Evolutionary conservation across 2,329 filamentous ascomycete species (phyloP).

Genomic region (Aureobasidium sp.): DNA sequence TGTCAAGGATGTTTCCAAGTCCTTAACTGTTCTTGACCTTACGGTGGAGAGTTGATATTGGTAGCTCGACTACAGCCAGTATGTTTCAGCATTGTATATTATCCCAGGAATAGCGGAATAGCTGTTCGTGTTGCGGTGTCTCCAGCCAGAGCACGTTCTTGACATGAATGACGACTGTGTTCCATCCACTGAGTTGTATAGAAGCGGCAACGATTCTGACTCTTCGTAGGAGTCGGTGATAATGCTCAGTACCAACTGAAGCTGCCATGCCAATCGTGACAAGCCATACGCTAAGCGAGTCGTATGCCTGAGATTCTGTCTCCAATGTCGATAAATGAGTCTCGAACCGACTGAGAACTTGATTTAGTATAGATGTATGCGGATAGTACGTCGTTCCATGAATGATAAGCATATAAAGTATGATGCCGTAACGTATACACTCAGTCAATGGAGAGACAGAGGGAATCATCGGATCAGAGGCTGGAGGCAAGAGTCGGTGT

Average conservation of each 20-base stretch:
- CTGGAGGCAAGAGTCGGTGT: not conserved
- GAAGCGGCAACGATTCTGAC: not conserved
- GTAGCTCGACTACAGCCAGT: not conserved
- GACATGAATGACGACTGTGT: not conserved
- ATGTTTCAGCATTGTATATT: not conserved
- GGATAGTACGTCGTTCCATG: constrained; percentile 15
- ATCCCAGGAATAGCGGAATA: not conserved
- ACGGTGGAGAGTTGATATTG: not conserved
- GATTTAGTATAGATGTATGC: not conserved
- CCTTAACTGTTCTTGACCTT: not conserved
- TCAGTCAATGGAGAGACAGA: not conserved
- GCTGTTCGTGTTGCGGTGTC: not conserved
- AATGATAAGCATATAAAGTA: constrained; percentile 7
- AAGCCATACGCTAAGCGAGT: not conserved
- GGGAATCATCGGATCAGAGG: not conserved
- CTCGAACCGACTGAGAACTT: not conserved
- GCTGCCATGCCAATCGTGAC: not conserved
- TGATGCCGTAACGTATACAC: constrained; percentile 1
- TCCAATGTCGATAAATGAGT: not conserved
- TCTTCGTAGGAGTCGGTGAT: not conserved
- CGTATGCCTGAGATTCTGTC: not conserved
- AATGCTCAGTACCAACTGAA: not conserved
- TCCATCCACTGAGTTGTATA: not conserved
- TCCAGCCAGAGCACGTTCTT: not conserved
- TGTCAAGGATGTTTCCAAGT: not conserved